Evolutionary conservation across 176 grass and related monocot species (phyloP), one percentile per base, ranked within the genome.

Genomic region (Zizania latifolia): DNA sequence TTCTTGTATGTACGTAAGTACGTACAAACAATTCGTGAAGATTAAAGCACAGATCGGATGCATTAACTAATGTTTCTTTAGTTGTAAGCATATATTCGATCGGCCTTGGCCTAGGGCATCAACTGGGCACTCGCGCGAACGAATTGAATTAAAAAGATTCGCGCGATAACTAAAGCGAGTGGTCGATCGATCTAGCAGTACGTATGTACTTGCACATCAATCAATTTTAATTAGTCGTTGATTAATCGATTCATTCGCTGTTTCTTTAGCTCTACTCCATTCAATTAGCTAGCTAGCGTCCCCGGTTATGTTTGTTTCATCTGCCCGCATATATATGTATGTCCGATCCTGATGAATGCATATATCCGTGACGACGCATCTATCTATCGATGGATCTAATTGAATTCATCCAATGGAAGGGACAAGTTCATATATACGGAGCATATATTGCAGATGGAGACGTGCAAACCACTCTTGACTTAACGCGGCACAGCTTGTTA

Each of bases 391-490:
- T 71, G 5, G 26, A 51, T 34, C 19, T 3, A 43, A 26, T 13
- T 60, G 6, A 33, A 69, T 62, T 10, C 3, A 44, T 65, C 74
- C 58, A 36, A 32, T 6, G 10, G 23, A 83, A 69, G 53, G 63
- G 69, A 76, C 71, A 48, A 59, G 23, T 10, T 2, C 6, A 2
- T 4, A n/a, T n/a, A n/a, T n/a, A n/a, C n/a, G n/a, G n/a, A n/a
- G n/a, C n/a, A n/a, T n/a, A n/a, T n/a, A n/a, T n/a, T n/a, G 36
- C 15, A 7, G 75, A 74, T 13, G 71, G 27, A 5, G 80, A 82
- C 80, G 36, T 28, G 37, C 14, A 75, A 82, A 45, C 70, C 36
- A 13, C 65, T 53, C 5, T 50, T 76, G 23, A 2, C 24, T 53
- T 37, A 39, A 30, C 13, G 14, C 19, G 39, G 17, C 37, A 62